Conservation (phyloP, 176 grass and related monocot genomes). For the Bothriochloa decipiens region DNA sequence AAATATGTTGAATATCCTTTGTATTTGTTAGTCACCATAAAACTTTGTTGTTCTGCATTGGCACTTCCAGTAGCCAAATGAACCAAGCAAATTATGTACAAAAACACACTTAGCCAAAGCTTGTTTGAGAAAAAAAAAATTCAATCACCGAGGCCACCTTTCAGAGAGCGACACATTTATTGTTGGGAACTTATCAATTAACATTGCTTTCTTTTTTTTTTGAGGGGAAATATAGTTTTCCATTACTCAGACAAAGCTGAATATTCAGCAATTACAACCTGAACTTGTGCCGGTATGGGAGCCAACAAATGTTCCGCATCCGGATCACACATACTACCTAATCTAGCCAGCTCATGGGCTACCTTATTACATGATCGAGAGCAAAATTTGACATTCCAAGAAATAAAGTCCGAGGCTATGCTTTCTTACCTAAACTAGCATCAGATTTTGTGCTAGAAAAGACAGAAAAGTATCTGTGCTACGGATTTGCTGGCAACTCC, state of each 20-base stretch:
- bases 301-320: no score
- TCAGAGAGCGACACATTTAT: not conserved
- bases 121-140: not conserved
- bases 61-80: slow-evolving; percentile 2
- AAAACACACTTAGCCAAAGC: not conserved
- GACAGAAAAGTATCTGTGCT: not conserved
- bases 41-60: not conserved
- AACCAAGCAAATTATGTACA: slow-evolving; percentile 25
- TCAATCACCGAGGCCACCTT: no score
- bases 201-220: slow-evolving; percentile 2
- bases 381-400: no score
- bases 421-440: not conserved
- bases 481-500: not conserved
- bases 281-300: no score
- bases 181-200: not conserved
- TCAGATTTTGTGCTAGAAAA: not conserved
- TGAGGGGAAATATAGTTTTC: no score
- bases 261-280: no score
- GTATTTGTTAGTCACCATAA: slow-evolving; percentile 8
- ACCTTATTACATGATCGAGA: no score
- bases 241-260: no score
- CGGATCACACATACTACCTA: no score
- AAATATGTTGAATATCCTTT: slow-evolving; percentile 7
- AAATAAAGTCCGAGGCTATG: no score
- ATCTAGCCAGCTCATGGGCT: no score